phyloP scores from a whole-genome alignment of 2,329 filamentous ascomycete species.

The Penicillium hordei region DNA sequence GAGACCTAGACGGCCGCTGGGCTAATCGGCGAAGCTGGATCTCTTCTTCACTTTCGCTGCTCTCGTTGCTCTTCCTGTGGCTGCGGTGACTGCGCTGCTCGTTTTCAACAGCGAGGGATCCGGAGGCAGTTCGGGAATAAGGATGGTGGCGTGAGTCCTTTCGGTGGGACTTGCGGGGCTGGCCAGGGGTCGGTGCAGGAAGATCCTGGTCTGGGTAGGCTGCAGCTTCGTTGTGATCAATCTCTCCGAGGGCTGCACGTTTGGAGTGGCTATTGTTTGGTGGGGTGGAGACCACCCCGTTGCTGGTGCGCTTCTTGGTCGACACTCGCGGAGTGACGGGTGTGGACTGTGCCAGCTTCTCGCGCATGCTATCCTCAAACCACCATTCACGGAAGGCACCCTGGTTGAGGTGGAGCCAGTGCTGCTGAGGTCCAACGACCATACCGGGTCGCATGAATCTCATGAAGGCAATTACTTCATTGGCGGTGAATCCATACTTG shows the following conservation, averaged over 20 bases:
- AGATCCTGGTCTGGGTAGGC: conserved; percentile 73
- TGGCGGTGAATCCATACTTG: conserved; percentile 93
- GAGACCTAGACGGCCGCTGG: conserved; percentile 63
- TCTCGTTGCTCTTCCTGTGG: conserved; percentile 60
- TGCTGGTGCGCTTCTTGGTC: conserved; percentile 63
- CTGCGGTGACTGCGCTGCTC: conserved; percentile 48
- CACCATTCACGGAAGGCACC: conserved; percentile 98
- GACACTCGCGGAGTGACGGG: conserved; percentile 58
- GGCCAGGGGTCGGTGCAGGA: conserved; percentile 90
- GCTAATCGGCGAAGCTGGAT: conserved; percentile 72
- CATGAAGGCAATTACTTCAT: conserved; percentile 97
- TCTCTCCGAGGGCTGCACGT: conserved; percentile 87
- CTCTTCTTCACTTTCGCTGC: conserved; percentile 76
- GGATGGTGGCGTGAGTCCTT: conserved; percentile 72
- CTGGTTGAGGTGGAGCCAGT: conserved; percentile 98
- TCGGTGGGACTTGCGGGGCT: conserved; percentile 84
- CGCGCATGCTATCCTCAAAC: conserved; percentile 74
- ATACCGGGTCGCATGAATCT: conserved; percentile 98
- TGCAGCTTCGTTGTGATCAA: conserved; percentile 72
- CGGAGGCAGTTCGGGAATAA: conserved; percentile 61
- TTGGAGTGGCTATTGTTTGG: conserved; percentile 74
- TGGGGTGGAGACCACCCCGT: conserved; percentile 75
- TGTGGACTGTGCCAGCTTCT: conserved; percentile 69
- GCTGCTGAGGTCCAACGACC: conserved; percentile 97
- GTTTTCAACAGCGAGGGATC: conserved; percentile 40